phyloP scores from a whole-genome alignment of 768 basidiomycete genomes.

The Leccinum truebloodii region DNA sequence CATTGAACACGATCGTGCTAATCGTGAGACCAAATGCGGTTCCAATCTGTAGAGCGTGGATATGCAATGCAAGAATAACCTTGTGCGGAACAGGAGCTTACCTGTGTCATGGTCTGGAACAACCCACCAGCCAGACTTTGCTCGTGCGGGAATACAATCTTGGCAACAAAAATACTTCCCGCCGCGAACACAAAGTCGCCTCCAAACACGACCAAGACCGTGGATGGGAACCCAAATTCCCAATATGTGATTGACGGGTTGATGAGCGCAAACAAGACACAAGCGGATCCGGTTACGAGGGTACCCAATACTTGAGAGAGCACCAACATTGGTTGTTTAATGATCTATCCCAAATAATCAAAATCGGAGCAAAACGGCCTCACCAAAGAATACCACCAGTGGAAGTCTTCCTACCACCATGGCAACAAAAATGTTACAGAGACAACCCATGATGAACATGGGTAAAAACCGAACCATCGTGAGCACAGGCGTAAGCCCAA shows the following conservation, averaged over 20 bases:
- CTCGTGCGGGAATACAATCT: constrained; percentile 63
- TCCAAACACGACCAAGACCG: constrained; percentile 65
- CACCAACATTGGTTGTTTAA: constrained; percentile 6
- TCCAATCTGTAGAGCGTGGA: constrained; percentile 48
- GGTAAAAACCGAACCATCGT: constrained; percentile 70
- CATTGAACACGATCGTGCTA: constrained; percentile 69
- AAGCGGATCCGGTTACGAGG: constrained; percentile 54
- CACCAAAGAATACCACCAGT: constrained; percentile 59
- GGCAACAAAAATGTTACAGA: constrained; percentile 66
- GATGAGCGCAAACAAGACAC: constrained; percentile 70
- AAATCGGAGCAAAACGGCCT: background rate
- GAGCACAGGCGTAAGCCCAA: constrained; percentile 50
- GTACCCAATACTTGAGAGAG: constrained; percentile 50
- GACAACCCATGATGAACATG: constrained; percentile 66
- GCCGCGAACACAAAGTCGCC: constrained; percentile 76
- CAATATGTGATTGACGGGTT: constrained; percentile 59
- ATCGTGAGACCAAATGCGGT: constrained; percentile 70
- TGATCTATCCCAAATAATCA: background rate
- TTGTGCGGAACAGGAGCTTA: constrained; percentile 23
- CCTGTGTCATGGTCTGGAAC: constrained; percentile 80
- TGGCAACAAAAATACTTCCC: constrained; percentile 75
- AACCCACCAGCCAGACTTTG: constrained; percentile 76
- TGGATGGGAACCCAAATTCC: constrained; percentile 71
- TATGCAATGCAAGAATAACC: background rate
- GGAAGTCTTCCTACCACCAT: constrained; percentile 55